Evolutionary conservation across 805 yeast genomes (phyloP), one percentile per base, ranked within the genome.

Genomic region (Candida sakaeoensis): DNA sequence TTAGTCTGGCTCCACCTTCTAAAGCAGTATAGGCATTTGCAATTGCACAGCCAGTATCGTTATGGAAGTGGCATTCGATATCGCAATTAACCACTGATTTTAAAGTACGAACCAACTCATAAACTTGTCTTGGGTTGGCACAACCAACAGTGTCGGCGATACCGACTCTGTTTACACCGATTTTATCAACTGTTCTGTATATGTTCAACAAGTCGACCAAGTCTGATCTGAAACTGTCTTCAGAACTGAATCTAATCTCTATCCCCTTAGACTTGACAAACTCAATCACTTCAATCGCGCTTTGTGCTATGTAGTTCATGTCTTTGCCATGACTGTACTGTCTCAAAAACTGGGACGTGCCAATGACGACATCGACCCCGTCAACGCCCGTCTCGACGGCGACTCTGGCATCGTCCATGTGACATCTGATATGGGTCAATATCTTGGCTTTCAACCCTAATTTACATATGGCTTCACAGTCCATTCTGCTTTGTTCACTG

Each of bases 81-180:
- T 91, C 99, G 73, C 98, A 91, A 26, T 86, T 82, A 36, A 91
- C 98, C 37, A 91, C 96, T 10, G 90, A 80, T 68, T 82, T 87
- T 63, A 91, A 79, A 32, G 99, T 93, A 60, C 95, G 82, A 48
- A 91, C 93, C 53, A 91, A 79, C 71, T 91, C 99, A 65, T 91
- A 91, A 44, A 91, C 99, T 70, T 93, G 98, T 71, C 99, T 82
- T 55, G 99, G 99, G 74, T 91, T 91, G 50, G 99, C 99, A 65
- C 98, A 85, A 36, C 99, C 99, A 42, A 91, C 99, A 26, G 99
- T 91, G 64, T 91, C 99, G 52, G 99, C 99, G 70, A 91, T 91
- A 71, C 99, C 99, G 40, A 91, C 96, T 68, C 99, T 82, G 76
- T 93, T 89, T 47, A 91, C 99, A 57, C 99, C 99, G 53, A 91